These are phyloP conservation scores for Yarrowia sp. DNA, from an alignment of 805 yeast species.

Conservation along the genomic window DNA sequence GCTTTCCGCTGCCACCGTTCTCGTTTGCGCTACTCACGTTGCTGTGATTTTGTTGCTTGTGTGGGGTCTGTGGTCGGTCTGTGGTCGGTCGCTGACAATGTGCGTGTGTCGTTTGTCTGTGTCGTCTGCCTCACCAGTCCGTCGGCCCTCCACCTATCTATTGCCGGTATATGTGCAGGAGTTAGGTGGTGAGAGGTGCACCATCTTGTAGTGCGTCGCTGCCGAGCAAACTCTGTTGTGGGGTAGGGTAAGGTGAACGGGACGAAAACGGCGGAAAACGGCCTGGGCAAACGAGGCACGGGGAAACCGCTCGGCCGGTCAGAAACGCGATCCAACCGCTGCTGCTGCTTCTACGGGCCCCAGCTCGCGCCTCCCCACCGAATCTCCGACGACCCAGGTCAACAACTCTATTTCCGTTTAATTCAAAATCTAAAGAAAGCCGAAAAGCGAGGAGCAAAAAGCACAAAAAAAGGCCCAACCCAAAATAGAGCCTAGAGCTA, in stretches of 20 bases:
- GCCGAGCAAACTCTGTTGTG: conserved; percentile 34
- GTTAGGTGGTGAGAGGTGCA: conserved; percentile 34
- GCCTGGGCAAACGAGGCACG: not conserved
- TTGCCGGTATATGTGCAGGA: conserved; percentile 38
- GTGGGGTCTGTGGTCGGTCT: no score
- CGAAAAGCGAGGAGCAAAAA: conserved; percentile 28
- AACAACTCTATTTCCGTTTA: conserved; percentile 25
- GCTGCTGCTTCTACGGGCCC: not conserved
- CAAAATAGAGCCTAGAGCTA: not conserved
- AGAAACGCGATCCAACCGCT: no score
- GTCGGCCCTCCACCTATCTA: conserved; percentile 39
- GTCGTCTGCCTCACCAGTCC: conserved; percentile 27
- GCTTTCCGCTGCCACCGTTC: no score
- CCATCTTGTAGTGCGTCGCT: conserved; percentile 33
- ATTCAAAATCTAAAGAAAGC: conserved; percentile 17
- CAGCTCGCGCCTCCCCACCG: no score
- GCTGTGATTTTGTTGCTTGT: no score
- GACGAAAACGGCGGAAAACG: not conserved
- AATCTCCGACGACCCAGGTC: conserved; percentile 34
- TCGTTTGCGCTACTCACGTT: no score
- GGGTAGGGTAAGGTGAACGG: conserved; percentile 20
- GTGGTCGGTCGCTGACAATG: no score
- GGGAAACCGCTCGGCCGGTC: no score
- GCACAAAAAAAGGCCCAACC: not conserved
- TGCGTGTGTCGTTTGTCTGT: conserved; percentile 7